Evolutionary conservation across 2,329 filamentous ascomycete genomes (phyloP), one percentile per base, ranked within the genome.

Genomic region (Epichloe sp.): DNA sequence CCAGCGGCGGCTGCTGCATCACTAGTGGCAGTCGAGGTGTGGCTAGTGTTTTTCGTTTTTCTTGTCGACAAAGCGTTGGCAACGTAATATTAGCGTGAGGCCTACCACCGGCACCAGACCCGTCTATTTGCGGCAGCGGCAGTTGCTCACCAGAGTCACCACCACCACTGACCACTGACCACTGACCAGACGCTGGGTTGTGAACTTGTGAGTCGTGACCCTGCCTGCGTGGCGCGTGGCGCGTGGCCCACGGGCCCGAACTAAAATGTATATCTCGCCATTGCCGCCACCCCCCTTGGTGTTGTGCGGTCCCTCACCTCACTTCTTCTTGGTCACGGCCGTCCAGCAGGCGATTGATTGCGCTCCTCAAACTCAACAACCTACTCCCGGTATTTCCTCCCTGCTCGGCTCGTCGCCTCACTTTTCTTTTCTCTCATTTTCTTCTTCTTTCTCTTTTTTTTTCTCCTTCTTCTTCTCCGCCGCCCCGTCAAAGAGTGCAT

Each of bases 301-400:
- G 26, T 67, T 68, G 64, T 63, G 60, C 59, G 57, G 58, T 63
- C 53, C 63, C 62, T 65, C 71, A 73, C 63, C 62, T 65, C 71
- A 73, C 73, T 77, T 76, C 72, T 75, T 73, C 58, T 71, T 67
- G 73, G 71, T 73, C 71, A 69, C 71, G 73, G 75, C 71, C 73
- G 72, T 72, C 71, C 60, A 77, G 78, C 73, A 80, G 78, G 74
- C 72, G 75, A 75, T 74, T 34, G 6, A 75, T 74, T 34, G 6
- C 38, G 6, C 38, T 19, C 44, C 48, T 34, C 47, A 50, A 52
- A 48, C 42, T 23, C 50, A 53, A 44, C 15, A 53, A 41, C 23
- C 42, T 60, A 57, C 48, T 45, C 51, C 55, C 57, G 60, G 59
- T 56, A 21, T 21, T 21, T 3, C 59, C 58, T 62, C 62, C 65